phyloP scores from a whole-genome alignment of 805 yeast species.

The Ogataea salicorniae region DNA sequence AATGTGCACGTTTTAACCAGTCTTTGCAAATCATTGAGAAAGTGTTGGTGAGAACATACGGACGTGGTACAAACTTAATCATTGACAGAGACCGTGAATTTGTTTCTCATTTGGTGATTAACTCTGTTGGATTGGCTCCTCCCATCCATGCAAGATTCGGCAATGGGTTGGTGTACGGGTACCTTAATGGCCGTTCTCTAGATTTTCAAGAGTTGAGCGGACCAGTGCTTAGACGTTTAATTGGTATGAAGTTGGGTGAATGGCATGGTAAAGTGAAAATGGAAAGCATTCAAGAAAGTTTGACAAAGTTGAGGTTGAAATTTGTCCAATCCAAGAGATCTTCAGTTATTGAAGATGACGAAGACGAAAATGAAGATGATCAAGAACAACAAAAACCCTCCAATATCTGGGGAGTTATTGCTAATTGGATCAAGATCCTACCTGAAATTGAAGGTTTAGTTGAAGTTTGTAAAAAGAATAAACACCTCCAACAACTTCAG shows the following conservation, averaged over 20 bases:
- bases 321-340: slow-evolving; percentile 6
- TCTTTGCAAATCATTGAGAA: slow-evolving; percentile 24
- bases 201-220: slow-evolving; percentile 48
- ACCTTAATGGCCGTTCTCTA: slow-evolving; percentile 57
- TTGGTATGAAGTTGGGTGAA: slow-evolving; percentile 63
- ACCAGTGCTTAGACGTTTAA: slow-evolving; percentile 44
- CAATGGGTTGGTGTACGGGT: slow-evolving; percentile 72
- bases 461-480: slow-evolving; percentile 33
- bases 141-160: slow-evolving; percentile 61
- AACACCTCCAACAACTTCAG: slow-evolving; percentile 18
- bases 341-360: too few species aligned
- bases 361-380: not conserved
- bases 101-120: slow-evolving; percentile 60
- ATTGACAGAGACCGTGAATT: slow-evolving; percentile 73
- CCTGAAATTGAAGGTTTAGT: slow-evolving; percentile 44
- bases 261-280: slow-evolving; percentile 56
- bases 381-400: slow-evolving; percentile 26
- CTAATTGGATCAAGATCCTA: slow-evolving; percentile 57
- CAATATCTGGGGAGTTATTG: slow-evolving; percentile 55
- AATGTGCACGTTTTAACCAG: slow-evolving; percentile 32
- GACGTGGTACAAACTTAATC: slow-evolving; percentile 65
- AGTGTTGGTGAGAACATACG: slow-evolving; percentile 65
- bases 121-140: slow-evolving; percentile 61
- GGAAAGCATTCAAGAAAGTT: slow-evolving; percentile 42
- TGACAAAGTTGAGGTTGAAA: slow-evolving; percentile 33